Base-by-base conservation (phyloP, 1,284 basidiomycete genomes). In the Moesziomyces parantarcticus region DNA sequence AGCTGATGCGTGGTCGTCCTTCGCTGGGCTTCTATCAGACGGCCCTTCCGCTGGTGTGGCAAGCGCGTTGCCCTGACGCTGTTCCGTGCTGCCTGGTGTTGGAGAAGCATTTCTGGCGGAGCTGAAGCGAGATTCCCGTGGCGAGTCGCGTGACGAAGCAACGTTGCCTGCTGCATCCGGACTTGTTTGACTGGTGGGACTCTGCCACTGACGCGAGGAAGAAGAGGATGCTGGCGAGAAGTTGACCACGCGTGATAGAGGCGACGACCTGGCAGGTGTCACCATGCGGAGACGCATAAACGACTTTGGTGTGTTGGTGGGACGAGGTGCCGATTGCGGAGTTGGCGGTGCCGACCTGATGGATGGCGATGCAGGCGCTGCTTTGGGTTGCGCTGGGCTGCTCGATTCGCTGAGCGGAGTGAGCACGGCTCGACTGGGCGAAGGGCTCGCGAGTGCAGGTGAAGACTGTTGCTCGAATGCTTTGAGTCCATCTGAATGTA, bases 231-330 rank as follows among this genome's bases (percentile, higher is more conserved):
- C 56, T 11, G 64, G 58, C 7, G 58, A 53, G n/a, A 67, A 67
- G 54, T 53, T 58, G 50, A 67, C 54, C 3, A 57, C 58, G 25
- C 54, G 58, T 22, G 64, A 61, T 5, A 67, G 46, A 21, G 64
- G 64, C 21, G 64, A 67, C n/a, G 64, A 67, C 8, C 54, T 21
- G 13, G 42, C 58, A 16, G 64, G 64, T 0, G 58, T 67, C 16
- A 51, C 64, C 22, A 67, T 51, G 34, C 50, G 64, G 9, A 67
- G 58, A 5, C 64, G 32, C 23, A 58, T 58, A 32, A 67, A 67
- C 6, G 54, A 60, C 26, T 49, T 40, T 2, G 63, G 55, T 3
- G 52, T 59, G 39, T 36, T 46, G 10, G 36, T 29, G 3, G 48
- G n/a, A 43, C 54, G 58, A 40, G 45, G 49, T 5, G 47, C 39